Conservation (phyloP, 139 green algal species). For the Auxenochlorella pyrenoidosa region DNA sequence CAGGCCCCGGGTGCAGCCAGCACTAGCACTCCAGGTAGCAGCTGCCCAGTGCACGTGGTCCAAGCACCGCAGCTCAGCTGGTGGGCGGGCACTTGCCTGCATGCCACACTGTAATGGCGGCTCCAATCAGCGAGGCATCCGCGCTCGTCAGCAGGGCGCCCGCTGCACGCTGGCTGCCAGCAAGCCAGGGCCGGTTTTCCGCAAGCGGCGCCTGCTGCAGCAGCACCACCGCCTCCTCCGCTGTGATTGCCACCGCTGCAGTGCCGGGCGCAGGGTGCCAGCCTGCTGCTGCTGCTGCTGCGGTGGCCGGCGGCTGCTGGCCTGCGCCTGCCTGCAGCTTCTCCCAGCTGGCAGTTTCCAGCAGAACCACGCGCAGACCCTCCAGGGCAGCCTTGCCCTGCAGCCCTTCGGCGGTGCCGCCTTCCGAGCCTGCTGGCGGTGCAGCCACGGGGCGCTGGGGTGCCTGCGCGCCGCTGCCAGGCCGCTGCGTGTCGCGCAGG, state of each 20-base stretch:
- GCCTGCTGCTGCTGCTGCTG: neutral
- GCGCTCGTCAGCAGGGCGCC: neutral
- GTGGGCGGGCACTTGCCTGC: neutral
- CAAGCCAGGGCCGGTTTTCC: slow-evolving; percentile 31
- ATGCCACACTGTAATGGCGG: slow-evolving; percentile 18
- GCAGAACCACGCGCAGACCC: neutral
- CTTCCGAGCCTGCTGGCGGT: neutral
- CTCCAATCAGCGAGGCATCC: slow-evolving; percentile 38
- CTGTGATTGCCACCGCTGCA: neutral
- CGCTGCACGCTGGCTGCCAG: neutral
- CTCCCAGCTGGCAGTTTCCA: neutral
- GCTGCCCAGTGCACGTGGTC: too few species aligned
- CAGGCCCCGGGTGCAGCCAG: too few species aligned
- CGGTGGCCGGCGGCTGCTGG: neutral
- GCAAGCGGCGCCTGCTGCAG: slow-evolving; percentile 25
- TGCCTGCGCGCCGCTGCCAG: neutral
- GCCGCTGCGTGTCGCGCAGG: neutral
- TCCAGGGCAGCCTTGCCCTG: slow-evolving; percentile 16
- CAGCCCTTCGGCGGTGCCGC: neutral
- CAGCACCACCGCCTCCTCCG: slow-evolving; percentile 39
- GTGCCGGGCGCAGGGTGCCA: neutral
- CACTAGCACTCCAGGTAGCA: too few species aligned
- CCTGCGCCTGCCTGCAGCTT: neutral
- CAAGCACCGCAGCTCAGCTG: too few species aligned
- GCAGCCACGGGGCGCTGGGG: neutral